These are phyloP conservation scores for Lasiodiplodia sp. DNA, from an alignment of 2,329 filamentous ascomycete species.

Conservation along the genomic window DNA sequence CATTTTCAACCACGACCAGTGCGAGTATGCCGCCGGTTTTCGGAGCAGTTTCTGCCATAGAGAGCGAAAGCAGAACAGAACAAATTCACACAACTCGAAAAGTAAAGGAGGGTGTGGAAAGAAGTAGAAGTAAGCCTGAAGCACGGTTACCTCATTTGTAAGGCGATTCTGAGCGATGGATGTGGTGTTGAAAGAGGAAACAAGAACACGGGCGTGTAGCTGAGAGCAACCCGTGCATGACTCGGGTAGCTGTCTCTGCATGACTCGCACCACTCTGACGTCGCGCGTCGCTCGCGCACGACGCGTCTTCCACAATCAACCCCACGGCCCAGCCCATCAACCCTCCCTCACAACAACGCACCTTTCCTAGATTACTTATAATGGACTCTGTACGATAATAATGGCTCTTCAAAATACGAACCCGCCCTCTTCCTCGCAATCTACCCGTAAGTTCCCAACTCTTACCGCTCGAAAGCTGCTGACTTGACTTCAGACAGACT, in stretches of 20 bases:
- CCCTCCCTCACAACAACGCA: neutral
- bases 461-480: neutral
- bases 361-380: neutral
- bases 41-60: conserved; percentile 33
- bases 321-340: neutral
- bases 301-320: conserved; percentile 21
- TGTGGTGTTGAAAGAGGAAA: neutral
- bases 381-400: conserved; percentile 5
- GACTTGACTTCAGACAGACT: conserved; percentile 64
- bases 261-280: conserved; percentile 21
- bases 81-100: neutral
- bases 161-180: neutral
- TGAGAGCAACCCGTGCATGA: neutral
- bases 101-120: neutral
- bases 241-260: neutral
- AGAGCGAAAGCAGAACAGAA: neutral
- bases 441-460: conserved; percentile 44
- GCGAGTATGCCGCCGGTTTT: conserved; percentile 42
- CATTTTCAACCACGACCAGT: conserved; percentile 35
- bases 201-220: neutral
- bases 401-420: conserved; percentile 43
- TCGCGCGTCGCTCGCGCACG: conserved; percentile 15
- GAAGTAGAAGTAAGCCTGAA: neutral
- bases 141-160: neutral
- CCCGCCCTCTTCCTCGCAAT: conserved; percentile 40